A percentile compares a stretch with the other conserved stretches of the same genome.
phyloP scores from a whole-genome alignment of 257 asterid genomes.

The Catharanthus roseus region DNA sequence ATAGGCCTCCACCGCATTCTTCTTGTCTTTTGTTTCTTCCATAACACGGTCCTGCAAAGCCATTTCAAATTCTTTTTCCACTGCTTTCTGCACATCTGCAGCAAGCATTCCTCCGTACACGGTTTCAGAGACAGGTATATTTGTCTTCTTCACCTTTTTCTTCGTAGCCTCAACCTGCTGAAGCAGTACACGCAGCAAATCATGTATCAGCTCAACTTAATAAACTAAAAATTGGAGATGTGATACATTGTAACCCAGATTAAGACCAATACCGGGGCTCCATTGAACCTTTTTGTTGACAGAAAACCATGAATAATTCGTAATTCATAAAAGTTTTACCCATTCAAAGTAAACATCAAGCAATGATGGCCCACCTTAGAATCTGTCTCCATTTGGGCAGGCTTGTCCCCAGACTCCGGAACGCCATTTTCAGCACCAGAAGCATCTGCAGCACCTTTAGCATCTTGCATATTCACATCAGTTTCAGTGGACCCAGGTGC shows the following conservation, averaged over 20 bases:
- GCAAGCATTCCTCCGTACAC: slow-evolving; percentile 69
- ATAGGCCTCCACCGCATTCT: slow-evolving; percentile 95
- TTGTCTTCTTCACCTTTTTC: slow-evolving; percentile 80
- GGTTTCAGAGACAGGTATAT: slow-evolving; percentile 62
- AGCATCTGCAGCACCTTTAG: slow-evolving; percentile 39
- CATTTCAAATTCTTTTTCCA: slow-evolving; percentile 95
- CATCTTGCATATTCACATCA: slow-evolving; percentile 68
- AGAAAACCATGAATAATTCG: not conserved
- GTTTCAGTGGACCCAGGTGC: slow-evolving; percentile 36
- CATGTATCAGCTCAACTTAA: not conserved
- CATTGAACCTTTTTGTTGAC: not conserved
- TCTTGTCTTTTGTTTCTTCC: slow-evolving; percentile 98
- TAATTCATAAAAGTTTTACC: not conserved
- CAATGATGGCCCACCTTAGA: slow-evolving; percentile 45
- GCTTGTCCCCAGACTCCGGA: slow-evolving; percentile 57
- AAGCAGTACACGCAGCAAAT: not conserved
- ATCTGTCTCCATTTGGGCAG: slow-evolving; percentile 77
- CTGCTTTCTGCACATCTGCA: slow-evolving; percentile 73
- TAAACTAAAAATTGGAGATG: not conserved
- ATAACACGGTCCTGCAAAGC: slow-evolving; percentile 95
- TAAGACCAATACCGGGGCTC: not conserved
- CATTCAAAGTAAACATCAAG: not conserved
- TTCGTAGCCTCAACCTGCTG: slow-evolving; percentile 59
- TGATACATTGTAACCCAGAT: too few species aligned
- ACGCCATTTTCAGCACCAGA: slow-evolving; percentile 65